Evolutionary conservation across 1,284 basidiomycete genomes (phyloP), one percentile per base, ranked within the genome.

Genomic region (Meira miltonrushii): DNA sequence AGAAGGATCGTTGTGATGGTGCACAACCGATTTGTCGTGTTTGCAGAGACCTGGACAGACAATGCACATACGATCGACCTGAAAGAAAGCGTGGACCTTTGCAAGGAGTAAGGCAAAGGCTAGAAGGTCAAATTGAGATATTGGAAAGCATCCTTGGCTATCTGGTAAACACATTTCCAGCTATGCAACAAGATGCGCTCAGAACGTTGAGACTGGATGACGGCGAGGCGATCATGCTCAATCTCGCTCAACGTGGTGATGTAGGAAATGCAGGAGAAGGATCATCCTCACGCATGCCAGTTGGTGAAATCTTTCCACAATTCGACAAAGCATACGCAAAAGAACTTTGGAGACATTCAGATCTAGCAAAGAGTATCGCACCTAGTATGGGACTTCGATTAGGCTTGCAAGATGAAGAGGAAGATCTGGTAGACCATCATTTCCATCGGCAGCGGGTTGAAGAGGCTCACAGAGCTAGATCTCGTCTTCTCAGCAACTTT

Each of bases 1-100:
- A 56, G 28, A 60, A 60, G n/a, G 58, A 60, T 39, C 54, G 54
- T 39, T 60, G 58, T 38, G 58, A 60, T 47, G 58, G 58, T 7
- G 28, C 41, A 19, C 44, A 57, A 15, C 58, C 58, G 1, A 49
- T 55, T 41, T 60, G 58, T 41, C 33, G 38, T 3, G 54, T 60
- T 38, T 60, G 58, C 46, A 43, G 33, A 21, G 37, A 39, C 21
- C 6, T 57, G 2, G 43, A 33, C 38, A 52, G 58, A 19, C 23
- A 19, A 6, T 60, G 58, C 38, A 60, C 58, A 25, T 60, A 60
- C 43, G 46, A 57, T 39, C 53, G 58, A 15, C 58, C 58, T 4
- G 58, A 60, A 41, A 46, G 54, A 43, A 60, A 60, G 39, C 43
- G 58, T 12, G 58, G 58, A 2, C 58, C 48, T 28, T 58, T 33